A percentile compares a stretch with the other conserved stretches of the same genome.
Evolutionary conservation across 1,139 yeast genomes (phyloP).

Genomic region (Saccharomycopsis hybrid): DNA sequence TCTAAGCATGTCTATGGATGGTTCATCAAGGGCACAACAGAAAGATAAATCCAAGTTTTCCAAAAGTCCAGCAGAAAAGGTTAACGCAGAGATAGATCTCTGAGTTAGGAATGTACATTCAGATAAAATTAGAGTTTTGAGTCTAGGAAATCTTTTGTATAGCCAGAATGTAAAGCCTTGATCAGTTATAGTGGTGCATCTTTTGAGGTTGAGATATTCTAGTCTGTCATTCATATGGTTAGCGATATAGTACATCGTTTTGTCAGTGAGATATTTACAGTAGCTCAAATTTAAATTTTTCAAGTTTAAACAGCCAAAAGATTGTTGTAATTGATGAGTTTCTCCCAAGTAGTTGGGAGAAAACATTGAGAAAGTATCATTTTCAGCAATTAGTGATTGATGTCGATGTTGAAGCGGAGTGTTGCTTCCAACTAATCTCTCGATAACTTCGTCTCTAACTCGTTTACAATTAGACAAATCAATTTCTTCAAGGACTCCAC

Average conservation of each 20-base stretch:
- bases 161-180: constrained; percentile 66
- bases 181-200: constrained; percentile 76
- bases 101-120: constrained; percentile 74
- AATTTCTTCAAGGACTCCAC: constrained; percentile 49
- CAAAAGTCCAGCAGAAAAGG: constrained; percentile 53
- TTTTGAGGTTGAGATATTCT: constrained; percentile 53
- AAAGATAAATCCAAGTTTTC: constrained; percentile 56
- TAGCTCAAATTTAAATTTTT: constrained; percentile 53
- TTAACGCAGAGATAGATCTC: constrained; percentile 53
- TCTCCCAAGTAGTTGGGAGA: constrained; percentile 19
- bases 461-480: constrained; percentile 69
- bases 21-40: constrained; percentile 69
- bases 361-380: constrained; percentile 20
- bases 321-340: too few species aligned
- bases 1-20: constrained; percentile 58
- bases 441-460: constrained; percentile 64
- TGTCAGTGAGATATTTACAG: constrained; percentile 69
- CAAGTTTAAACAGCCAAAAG: constrained; percentile 54
- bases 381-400: too few species aligned
- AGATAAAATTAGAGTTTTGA: constrained; percentile 48
- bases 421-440: constrained; percentile 48
- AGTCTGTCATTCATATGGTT: constrained; percentile 50
- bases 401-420: neutral
- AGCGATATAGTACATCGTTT: constrained; percentile 58
- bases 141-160: constrained; percentile 44